phyloP scores from a whole-genome alignment of 345 rosid genomes.

The Lenwebbia sp. region DNA sequence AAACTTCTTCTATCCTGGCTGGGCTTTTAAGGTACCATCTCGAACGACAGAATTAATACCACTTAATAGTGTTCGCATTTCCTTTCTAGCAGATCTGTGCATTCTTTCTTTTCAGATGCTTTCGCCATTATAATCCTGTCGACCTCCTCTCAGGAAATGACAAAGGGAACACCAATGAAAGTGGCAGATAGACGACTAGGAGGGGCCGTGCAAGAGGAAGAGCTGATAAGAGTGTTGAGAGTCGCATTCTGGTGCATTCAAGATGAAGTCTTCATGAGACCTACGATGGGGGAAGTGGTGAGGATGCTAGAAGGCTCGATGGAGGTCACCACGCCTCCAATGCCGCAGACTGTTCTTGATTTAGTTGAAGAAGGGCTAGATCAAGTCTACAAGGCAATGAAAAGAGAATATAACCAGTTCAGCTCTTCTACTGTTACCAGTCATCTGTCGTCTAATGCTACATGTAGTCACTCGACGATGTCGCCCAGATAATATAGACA shows the following conservation, averaged over 20 bases:
- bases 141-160: conserved; percentile 25
- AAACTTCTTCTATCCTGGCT: conserved; percentile 77
- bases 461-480: conserved; percentile 85
- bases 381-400: conserved; percentile 76
- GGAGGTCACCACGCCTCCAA: conserved; percentile 47
- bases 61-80: neutral
- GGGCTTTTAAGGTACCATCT: conserved; percentile 65
- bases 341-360: conserved; percentile 83
- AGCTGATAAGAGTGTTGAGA: conserved; percentile 39
- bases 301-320: conserved; percentile 57
- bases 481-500: conserved; percentile 51
- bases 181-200: conserved; percentile 36
- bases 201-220: conserved; percentile 49
- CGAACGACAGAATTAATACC: neutral
- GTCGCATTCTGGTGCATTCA: conserved; percentile 76
- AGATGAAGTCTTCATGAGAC: conserved; percentile 48
- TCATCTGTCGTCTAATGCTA: conserved; percentile 48
- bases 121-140: neutral
- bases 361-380: conserved; percentile 79
- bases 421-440: conserved; percentile 42
- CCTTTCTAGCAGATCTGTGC: neutral
- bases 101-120: neutral
- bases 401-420: conserved; percentile 43
- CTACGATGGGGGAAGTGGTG: conserved; percentile 72
- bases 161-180: conserved; percentile 25